Evolutionary conservation across 2,329 filamentous ascomycete genomes (phyloP).

Genomic region (Sordariomycetes sp.): DNA sequence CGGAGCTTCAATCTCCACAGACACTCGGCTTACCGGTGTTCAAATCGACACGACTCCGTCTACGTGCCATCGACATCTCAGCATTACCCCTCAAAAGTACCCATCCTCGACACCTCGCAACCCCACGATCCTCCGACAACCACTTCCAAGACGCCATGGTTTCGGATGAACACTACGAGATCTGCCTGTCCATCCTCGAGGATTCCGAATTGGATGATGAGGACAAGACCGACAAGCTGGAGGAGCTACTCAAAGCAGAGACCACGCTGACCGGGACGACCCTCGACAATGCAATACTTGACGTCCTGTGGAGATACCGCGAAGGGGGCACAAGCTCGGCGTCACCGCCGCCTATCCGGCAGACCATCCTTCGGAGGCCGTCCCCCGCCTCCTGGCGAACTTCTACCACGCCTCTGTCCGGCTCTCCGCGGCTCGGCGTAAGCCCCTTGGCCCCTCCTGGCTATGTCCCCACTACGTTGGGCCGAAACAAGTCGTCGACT

Average conservation of each 20-base stretch:
- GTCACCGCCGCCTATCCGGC: conserved; percentile 74
- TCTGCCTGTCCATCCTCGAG: conserved; percentile 79
- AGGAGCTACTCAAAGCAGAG: conserved; percentile 71
- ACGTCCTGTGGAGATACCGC: conserved; percentile 79
- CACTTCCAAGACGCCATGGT: conserved; percentile 48
- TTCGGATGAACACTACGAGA: conserved; percentile 82
- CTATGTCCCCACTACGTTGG: conserved; percentile 65
- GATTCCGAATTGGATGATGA: conserved; percentile 77
- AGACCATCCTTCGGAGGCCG: conserved; percentile 77
- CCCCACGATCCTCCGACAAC: background rate
- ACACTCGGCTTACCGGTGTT: background rate
- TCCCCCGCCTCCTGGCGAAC: conserved; percentile 92
- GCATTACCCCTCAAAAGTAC: background rate
- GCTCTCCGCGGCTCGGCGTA: conserved; percentile 69
- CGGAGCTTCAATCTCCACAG: background rate
- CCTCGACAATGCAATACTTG: conserved; percentile 81
- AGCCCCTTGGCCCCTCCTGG: conserved; percentile 77
- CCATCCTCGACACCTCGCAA: background rate
- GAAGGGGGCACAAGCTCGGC: conserved; percentile 49
- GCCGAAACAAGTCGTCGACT: conserved; percentile 60
- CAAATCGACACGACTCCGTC: background rate
- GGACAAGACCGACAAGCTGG: conserved; percentile 85
- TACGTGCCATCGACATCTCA: background rate
- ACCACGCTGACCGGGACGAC: conserved; percentile 61
- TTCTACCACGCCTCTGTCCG: conserved; percentile 65